Conservation (phyloP, 169 alveolate species). For the Plasmodium billcollinsi region DNA sequence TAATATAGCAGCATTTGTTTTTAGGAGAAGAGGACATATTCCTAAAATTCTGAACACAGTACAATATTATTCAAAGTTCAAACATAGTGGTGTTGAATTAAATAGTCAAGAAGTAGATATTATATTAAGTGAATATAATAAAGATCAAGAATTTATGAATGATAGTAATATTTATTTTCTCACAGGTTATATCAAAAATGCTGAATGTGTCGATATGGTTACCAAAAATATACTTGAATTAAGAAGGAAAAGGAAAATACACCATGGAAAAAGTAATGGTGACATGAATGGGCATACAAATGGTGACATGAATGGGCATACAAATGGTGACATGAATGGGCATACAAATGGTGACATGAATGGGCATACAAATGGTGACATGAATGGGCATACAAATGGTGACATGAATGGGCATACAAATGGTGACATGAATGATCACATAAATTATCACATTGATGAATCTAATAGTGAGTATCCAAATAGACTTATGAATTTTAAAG, state of each 20-base stretch:
- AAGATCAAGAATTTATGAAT: not conserved
- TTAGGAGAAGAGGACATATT: slow-evolving; percentile 67
- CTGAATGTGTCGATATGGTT: slow-evolving; percentile 49
- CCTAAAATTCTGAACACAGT: slow-evolving; percentile 66
- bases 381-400: not conserved
- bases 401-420: not conserved
- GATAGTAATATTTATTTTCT: slow-evolving; percentile 26
- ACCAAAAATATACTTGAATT: slow-evolving; percentile 22
- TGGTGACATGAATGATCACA: not conserved
- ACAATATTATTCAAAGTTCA: slow-evolving; percentile 69
- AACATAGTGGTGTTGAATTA: slow-evolving; percentile 46
- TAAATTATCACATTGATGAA: no score
- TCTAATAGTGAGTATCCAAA: no score
- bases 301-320: not conserved
- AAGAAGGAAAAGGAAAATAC: slow-evolving; percentile 1
- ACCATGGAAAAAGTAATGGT: no score
- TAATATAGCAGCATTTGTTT: slow-evolving; percentile 57
- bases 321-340: no score
- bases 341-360: no score
- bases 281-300: not conserved
- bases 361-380: no score
- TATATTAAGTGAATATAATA: slow-evolving; percentile 15
- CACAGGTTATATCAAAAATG: slow-evolving; percentile 50
- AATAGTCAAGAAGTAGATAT: slow-evolving; percentile 17
- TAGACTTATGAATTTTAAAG: no score